Evolutionary conservation across 257 asterid species (phyloP).

Genomic region (Jacaranda mimosifolia): DNA sequence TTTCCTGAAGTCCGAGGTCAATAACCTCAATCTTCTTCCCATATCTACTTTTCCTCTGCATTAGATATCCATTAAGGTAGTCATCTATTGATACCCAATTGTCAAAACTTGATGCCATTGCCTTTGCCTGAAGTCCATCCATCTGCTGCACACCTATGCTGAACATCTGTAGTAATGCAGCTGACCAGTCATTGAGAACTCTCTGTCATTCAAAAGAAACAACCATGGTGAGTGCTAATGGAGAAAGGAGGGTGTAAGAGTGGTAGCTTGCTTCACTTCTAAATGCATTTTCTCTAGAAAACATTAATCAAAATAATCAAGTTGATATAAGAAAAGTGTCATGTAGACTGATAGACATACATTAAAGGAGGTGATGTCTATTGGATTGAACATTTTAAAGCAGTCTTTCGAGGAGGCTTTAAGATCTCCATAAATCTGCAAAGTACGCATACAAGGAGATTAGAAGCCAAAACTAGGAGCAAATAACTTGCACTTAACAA

Average conservation of each 20-base stretch:
- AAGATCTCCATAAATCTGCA: slow-evolving; percentile 93
- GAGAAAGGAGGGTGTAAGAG: background rate
- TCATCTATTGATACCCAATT: slow-evolving; percentile 88
- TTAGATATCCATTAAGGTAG: slow-evolving; percentile 80
- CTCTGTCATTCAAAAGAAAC: slow-evolving; percentile 59
- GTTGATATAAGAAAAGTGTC: background rate
- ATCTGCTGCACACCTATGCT: slow-evolving; percentile 71
- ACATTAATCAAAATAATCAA: background rate
- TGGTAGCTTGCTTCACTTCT: too few relatives aligned
- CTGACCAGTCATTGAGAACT: slow-evolving; percentile 94
- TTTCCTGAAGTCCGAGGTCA: slow-evolving; percentile 96
- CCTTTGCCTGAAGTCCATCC: slow-evolving; percentile 64
- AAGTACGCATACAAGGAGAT: slow-evolving; percentile 13
- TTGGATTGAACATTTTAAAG: slow-evolving; percentile 96
- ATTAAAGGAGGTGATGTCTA: slow-evolving; percentile 81
- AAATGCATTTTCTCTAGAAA: slow-evolving; percentile 2
- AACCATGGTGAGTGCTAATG: slow-evolving; percentile 16
- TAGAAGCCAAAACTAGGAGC: slow-evolving; percentile 18
- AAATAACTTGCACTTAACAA: slow-evolving; percentile 21
- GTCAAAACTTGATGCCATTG: slow-evolving; percentile 60
- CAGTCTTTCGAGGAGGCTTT: slow-evolving; percentile 90
- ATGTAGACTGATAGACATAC: slow-evolving; percentile 50
- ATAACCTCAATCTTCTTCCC: slow-evolving; percentile 93
- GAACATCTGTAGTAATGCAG: slow-evolving; percentile 85
- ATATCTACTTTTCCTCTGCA: slow-evolving; percentile 83